Evolutionary conservation across 306 rosid genomes (phyloP), one percentile per base, ranked within the genome.

Genomic region (Quercus agrifolia): DNA sequence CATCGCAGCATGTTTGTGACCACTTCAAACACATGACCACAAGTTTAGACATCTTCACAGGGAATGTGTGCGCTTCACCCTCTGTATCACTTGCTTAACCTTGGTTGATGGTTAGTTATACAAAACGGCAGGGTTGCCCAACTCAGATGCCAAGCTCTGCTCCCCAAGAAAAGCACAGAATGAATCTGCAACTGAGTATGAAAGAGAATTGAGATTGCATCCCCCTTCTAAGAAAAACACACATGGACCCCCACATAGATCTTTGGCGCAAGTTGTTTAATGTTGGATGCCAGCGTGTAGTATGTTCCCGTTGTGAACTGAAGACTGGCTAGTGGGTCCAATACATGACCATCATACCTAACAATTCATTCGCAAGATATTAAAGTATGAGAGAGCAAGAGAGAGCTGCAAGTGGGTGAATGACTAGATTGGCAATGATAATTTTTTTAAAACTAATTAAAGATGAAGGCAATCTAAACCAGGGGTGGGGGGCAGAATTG

Each of bases 141-240:
- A 90, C 83, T 84, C 85, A 15, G 87, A 59, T 4, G 97, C 97
- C 88, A 94, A 73, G 89, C 97, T 94, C 61, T 49, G 80, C 78
- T 94, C 38, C 38, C 38, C 38, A 33, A 33, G 38, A 33, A 33
- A 33, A 33, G 38, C 38, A 33, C 38, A 1, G 74, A 94, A 92
- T 23, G 97, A 85, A 82, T 91, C 97, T 5, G 90, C 97, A 66
- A 90, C 93, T 0, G 95, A 89, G 63, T 85, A 71, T 9, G 98
- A 91, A 69, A 89, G 97, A 56, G 93, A 88, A 74, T 88, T 44
- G 57, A 94, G 97, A 82, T 94, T 94, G 75, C 91, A 94, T 7
- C 99, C 99, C 75, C 99, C 97, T 83, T 92, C 97, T 83, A 92
- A 88, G 83, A 94, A 92, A 74, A 92, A 94, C 61, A 92, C 90